Evolutionary conservation across 768 basidiomycete species (phyloP).

Genomic region (Mycena haematopus): DNA sequence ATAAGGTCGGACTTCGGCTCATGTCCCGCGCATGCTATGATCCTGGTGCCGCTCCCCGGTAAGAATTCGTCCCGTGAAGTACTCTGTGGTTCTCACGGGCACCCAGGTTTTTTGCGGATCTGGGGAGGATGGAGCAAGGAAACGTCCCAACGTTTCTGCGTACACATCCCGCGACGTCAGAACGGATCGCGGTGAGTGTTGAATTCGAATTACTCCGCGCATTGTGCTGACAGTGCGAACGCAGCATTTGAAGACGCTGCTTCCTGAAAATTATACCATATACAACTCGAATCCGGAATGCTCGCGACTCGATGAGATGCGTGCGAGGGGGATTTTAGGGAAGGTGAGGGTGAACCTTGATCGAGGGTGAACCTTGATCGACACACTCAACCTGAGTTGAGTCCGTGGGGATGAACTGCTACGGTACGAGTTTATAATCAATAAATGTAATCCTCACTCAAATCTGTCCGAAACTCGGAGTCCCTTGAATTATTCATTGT

Average conservation of each 20-base stretch:
- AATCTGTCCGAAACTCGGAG: too few relatives aligned
- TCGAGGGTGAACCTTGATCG: neutral
- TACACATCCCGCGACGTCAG: conserved; percentile 82
- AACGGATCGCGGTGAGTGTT: conserved; percentile 71
- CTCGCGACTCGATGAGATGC: conserved; percentile 43
- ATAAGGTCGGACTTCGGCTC: conserved; percentile 82
- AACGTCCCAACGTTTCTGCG: conserved; percentile 62
- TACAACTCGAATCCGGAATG: conserved; percentile 65
- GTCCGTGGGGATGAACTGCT: neutral
- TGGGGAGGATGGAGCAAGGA: conserved; percentile 62
- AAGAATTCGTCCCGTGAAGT: neutral
- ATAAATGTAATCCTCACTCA: too few relatives aligned
- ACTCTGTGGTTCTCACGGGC: neutral
- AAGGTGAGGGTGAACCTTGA: neutral
- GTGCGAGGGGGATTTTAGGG: conserved; percentile 7
- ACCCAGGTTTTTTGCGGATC: conserved; percentile 71
- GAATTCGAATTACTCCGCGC: neutral
- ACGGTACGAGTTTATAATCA: neutral
- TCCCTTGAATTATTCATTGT: too few relatives aligned
- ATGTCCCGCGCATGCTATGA: conserved; percentile 89
- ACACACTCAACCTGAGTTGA: too few relatives aligned
- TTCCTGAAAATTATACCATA: conserved; percentile 65
- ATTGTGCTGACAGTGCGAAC: neutral
- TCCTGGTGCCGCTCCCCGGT: conserved; percentile 79
- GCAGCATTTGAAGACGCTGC: conserved; percentile 57